phyloP scores from a whole-genome alignment of 371 early-diverging fungal genomes.

The Haplosporangium sp. region DNA sequence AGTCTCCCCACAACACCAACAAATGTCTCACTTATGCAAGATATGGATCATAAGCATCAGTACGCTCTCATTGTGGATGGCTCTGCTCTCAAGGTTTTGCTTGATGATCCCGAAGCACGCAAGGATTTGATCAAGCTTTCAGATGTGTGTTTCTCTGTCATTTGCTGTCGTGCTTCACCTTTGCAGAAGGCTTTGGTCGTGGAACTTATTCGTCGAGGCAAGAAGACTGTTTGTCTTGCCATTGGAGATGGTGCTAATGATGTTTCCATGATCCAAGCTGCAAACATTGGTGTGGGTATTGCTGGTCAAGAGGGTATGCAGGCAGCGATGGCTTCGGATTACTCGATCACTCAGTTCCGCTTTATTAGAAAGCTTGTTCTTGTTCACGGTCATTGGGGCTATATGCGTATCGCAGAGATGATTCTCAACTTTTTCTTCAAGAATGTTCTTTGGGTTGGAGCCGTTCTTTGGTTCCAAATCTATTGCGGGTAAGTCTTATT shows the following conservation, averaged over 20 bases:
- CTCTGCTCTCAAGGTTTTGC: conserved; percentile 80
- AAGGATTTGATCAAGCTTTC: conserved; percentile 79
- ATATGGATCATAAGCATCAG: conserved; percentile 21
- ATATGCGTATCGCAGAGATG: conserved; percentile 89
- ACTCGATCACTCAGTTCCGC: conserved; percentile 91
- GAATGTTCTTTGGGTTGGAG: conserved; percentile 90
- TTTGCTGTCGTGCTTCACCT: conserved; percentile 96
- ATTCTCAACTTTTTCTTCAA: conserved; percentile 94
- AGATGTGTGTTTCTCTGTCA: conserved; percentile 86
- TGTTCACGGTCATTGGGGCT: conserved; percentile 92
- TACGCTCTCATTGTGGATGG: conserved; percentile 94
- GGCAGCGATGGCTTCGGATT: conserved; percentile 92
- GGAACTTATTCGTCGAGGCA: conserved; percentile 84
- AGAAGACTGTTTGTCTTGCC: conserved; percentile 83
- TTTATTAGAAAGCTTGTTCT: conserved; percentile 84
- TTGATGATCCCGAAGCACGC: conserved; percentile 73
- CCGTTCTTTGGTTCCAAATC: conserved; percentile 87
- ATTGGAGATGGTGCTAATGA: conserved; percentile 99
- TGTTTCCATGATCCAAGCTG: conserved; percentile 94
- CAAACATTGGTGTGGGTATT: conserved; percentile 96
- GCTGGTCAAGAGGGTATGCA: conserved; percentile 93
- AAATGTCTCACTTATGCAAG: conserved; percentile 11
- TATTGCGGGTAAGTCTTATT: conserved; percentile 69
- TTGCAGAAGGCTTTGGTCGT: conserved; percentile 98
- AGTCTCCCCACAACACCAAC: conserved; percentile 35